A percentile compares a stretch with the other conserved stretches of the same genome.
phyloP scores from a whole-genome alignment of 2,329 filamentous ascomycete genomes.

The Paraphoma chrysanthemicola region DNA sequence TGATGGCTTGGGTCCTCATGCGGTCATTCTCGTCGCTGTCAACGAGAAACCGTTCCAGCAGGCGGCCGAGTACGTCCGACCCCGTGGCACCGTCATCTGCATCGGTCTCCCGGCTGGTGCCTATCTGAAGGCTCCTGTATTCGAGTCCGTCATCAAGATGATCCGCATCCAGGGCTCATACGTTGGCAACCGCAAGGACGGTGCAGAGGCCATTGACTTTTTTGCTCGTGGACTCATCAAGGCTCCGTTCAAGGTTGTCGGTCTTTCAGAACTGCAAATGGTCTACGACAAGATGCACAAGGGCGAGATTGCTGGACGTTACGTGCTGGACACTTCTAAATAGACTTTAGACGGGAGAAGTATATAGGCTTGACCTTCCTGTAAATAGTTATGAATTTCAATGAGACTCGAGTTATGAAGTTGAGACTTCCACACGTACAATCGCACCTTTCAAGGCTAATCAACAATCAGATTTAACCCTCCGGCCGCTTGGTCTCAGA shows the following conservation, averaged over 20 bases:
- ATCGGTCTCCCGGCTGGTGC: conserved; percentile 84
- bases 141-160: conserved; percentile 89
- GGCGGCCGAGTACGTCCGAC: conserved; percentile 84
- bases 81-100: conserved; percentile 82
- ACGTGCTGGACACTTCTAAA: conserved; percentile 73
- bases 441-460: too few species aligned
- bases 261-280: conserved; percentile 77
- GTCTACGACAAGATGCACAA: conserved; percentile 77
- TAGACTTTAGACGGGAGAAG: conserved; percentile 14
- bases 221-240: conserved; percentile 84
- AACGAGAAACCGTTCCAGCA: conserved; percentile 95
- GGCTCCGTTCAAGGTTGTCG: conserved; percentile 83
- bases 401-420: not conserved
- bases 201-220: conserved; percentile 89
- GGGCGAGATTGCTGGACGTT: conserved; percentile 77
- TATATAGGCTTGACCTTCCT: not conserved
- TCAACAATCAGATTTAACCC: too few species aligned
- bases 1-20: conserved; percentile 85
- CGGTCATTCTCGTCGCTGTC: conserved; percentile 85
- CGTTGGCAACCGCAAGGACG: conserved; percentile 90
- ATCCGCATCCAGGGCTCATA: conserved; percentile 87
- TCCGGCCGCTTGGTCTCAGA: too few species aligned
- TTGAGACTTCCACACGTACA: too few species aligned
- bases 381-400: conserved; percentile 8
- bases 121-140: conserved; percentile 82